Evolutionary conservation across 805 yeast genomes (phyloP).

Genomic region (Hanseniaspora mollemarum): DNA sequence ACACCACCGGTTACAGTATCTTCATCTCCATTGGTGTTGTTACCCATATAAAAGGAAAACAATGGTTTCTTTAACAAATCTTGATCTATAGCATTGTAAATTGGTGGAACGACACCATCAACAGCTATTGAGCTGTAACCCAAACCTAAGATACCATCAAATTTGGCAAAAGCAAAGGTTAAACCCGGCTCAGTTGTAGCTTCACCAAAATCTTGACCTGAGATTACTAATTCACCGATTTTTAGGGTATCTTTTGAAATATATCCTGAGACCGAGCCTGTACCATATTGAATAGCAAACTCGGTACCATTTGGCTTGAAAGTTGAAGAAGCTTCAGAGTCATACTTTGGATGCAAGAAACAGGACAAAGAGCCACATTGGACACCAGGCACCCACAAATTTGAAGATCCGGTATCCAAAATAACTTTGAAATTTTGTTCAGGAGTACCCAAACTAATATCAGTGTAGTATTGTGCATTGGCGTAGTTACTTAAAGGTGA

Average conservation of each 20-base stretch:
- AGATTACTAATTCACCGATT: conserved; percentile 74
- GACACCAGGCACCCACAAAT: conserved; percentile 88
- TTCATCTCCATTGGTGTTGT: conserved; percentile 37
- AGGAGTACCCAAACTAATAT: conserved; percentile 83
- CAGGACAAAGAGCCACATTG: conserved; percentile 93
- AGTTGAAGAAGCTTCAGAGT: conserved; percentile 67
- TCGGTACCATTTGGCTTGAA: conserved; percentile 79
- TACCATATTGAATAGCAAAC: conserved; percentile 80
- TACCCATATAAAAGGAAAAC: conserved; percentile 87
- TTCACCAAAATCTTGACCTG: conserved; percentile 90
- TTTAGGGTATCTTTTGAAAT: conserved; percentile 74
- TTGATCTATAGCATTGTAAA: conserved; percentile 73
- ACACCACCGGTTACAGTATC: conserved; percentile 69
- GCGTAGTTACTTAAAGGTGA: conserved; percentile 84
- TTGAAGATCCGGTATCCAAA: conserved; percentile 92
- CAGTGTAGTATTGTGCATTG: conserved; percentile 94
- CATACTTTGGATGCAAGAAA: conserved; percentile 83
- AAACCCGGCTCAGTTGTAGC: conserved; percentile 95
- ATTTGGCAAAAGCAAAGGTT: conserved; percentile 96
- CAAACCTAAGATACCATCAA: conserved; percentile 93
- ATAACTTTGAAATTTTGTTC: conserved; percentile 88
- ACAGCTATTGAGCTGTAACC: conserved; percentile 89
- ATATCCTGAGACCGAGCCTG: conserved; percentile 86
- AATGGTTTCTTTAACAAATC: conserved; percentile 74
- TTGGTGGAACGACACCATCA: conserved; percentile 81